Conservation (phyloP, 2,329 filamentous ascomycete genomes). For the Aspergillus sp. region DNA sequence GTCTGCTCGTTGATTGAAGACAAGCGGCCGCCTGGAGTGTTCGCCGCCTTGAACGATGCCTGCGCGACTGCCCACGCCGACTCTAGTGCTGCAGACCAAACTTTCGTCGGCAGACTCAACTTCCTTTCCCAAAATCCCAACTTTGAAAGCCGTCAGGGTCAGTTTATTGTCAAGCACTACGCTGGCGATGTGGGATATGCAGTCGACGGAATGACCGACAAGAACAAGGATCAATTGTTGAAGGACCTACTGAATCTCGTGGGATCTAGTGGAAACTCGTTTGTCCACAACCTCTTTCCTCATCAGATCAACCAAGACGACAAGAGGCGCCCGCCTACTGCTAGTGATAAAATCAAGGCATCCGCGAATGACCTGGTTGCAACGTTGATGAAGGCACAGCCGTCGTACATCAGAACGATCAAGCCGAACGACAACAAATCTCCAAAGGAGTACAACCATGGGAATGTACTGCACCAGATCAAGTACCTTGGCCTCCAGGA, state of each 20-base stretch:
- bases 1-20: constrained; percentile 96
- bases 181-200: constrained; percentile 93
- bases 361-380: constrained; percentile 93
- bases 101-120: constrained; percentile 88
- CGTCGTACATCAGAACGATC: constrained; percentile 97
- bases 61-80: constrained; percentile 98
- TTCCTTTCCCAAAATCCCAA: constrained; percentile 80
- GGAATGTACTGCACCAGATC: constrained; percentile 94
- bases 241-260: constrained; percentile 89
- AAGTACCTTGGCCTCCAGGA: constrained; percentile 99
- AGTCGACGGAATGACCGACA: constrained; percentile 94
- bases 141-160: constrained; percentile 82
- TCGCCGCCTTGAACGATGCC: constrained; percentile 92
- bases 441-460: constrained; percentile 78
- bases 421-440: constrained; percentile 99
- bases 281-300: constrained; percentile 83
- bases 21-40: constrained; percentile 78
- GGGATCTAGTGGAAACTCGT: constrained; percentile 70
- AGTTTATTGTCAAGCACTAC: constrained; percentile 98
- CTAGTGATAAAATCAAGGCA: constrained; percentile 88
- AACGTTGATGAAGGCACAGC: constrained; percentile 93
- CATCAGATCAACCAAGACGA: constrained; percentile 92
- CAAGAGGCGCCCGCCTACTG: constrained; percentile 83
- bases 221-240: constrained; percentile 95
- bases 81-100: constrained; percentile 84